These are phyloP conservation scores for Penicillium cataractarum DNA, from an alignment of 495 filamentous ascomycete genomes.

Conservation along the genomic window DNA sequence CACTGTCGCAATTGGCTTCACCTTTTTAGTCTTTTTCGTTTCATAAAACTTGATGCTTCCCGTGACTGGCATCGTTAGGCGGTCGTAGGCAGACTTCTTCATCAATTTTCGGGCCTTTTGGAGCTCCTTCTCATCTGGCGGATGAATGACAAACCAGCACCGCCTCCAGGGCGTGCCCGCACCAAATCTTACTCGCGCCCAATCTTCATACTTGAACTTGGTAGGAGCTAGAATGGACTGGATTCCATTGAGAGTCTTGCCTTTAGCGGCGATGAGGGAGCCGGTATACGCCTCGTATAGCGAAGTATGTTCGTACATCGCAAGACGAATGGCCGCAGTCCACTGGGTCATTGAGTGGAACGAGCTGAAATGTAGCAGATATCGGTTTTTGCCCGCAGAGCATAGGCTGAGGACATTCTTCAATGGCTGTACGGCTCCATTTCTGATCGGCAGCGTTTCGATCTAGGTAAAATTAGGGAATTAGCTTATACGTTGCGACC, in stretches of 20 bases:
- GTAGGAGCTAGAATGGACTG: constrained; percentile 79
- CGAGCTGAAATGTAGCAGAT: constrained; percentile 94
- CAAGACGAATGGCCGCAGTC: constrained; percentile 91
- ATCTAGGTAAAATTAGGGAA: constrained; percentile 57
- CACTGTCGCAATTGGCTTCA: constrained; percentile 85
- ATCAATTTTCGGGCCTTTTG: constrained; percentile 78
- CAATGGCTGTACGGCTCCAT: constrained; percentile 71
- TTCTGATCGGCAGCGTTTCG: constrained; percentile 83
- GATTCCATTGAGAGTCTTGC: constrained; percentile 84
- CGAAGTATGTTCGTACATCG: constrained; percentile 92
- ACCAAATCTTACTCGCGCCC: constrained; percentile 94
- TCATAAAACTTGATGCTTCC: constrained; percentile 96
- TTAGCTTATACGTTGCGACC: constrained; percentile 10
- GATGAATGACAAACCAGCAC: constrained; percentile 93
- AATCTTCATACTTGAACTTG: constrained; percentile 80
- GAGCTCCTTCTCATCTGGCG: constrained; percentile 89
- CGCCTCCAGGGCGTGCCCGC: constrained; percentile 95
- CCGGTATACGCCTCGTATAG: constrained; percentile 97
- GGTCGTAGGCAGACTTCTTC: constrained; percentile 89
- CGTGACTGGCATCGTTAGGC: constrained; percentile 65
- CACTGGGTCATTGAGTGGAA: constrained; percentile 92
- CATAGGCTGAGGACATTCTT: constrained; percentile 95
- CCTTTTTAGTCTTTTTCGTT: constrained; percentile 91
- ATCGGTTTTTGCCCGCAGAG: constrained; percentile 93
- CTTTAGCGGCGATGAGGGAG: constrained; percentile 92